Evolutionary conservation across 768 basidiomycete genomes (phyloP).

Genomic region (Naematelia aurantialba): DNA sequence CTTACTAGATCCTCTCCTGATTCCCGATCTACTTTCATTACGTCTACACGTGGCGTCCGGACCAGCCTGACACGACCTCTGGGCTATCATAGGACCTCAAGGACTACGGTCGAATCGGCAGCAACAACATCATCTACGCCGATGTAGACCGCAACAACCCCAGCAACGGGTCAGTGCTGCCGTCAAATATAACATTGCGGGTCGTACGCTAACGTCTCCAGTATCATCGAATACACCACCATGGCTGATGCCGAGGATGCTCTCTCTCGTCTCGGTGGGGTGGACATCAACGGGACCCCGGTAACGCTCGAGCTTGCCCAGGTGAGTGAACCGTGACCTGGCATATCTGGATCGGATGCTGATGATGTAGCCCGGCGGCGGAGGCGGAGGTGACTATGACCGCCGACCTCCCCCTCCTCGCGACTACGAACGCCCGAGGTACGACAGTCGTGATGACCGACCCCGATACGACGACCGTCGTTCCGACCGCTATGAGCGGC

Average conservation of each 20-base stretch:
- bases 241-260: slow-evolving; percentile 90
- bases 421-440: slow-evolving; percentile 16
- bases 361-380: slow-evolving; percentile 11
- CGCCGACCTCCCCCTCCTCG: slow-evolving; percentile 12
- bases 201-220: slow-evolving; percentile 46
- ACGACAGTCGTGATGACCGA: slow-evolving; percentile 8
- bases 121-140: slow-evolving; percentile 79
- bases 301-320: slow-evolving; percentile 32
- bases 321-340: slow-evolving; percentile 12
- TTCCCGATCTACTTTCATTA: background rate
- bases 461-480: slow-evolving; percentile 26
- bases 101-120: slow-evolving; percentile 92
- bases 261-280: slow-evolving; percentile 78
- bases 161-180: slow-evolving; percentile 77
- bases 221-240: slow-evolving; percentile 83
- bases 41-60: background rate
- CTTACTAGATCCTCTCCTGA: background rate
- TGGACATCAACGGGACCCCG: slow-evolving; percentile 61
- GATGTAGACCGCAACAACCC: slow-evolving; percentile 85
- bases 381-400: slow-evolving; percentile 16
- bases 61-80: slow-evolving; percentile 4
- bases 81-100: slow-evolving; percentile 73
- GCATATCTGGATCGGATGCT: slow-evolving; percentile 12
- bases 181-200: background rate
- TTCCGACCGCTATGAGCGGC: slow-evolving; percentile 25